Evolutionary conservation across 352 stramenopile species (phyloP), one percentile per base, ranked within the genome.

Genomic region (Phytopythium sindhum): DNA sequence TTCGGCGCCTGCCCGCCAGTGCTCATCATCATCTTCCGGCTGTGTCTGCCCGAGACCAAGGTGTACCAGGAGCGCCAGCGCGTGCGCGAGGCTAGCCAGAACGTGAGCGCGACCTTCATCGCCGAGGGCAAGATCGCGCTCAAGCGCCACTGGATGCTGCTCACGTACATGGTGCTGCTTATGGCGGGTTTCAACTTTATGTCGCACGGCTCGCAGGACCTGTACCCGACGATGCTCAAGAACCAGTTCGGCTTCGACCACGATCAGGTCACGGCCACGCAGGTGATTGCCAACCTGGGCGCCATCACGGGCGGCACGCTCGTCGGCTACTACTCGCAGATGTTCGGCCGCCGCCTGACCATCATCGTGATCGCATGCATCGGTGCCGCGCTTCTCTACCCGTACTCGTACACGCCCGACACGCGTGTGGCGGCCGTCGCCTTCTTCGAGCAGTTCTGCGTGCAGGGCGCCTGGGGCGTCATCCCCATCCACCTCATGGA

Each of bases 401-500:
- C 74, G 28, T 87, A 87, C 69, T 75, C 64, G 58, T 83, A 74
- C 58, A 63, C 71, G 21, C 57, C 54, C 6, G 63, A 68, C 48
- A 52, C 54, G 23, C 60, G 42, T 17, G 44, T 84, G n/a, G 67
- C 77, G 62, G 63, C 68, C 17, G 68, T 65, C 26, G 74, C 73
- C 19, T 82, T 82, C 56, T 80, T 82, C 57, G 59, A 77, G 42
- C 76, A 85, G 64, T 78, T 79, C 56, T 80, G 69, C 45, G 70
- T 87, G 8, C 75, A 87, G 33, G 75, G 75, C 14, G 78, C 78
- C 37, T 84, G 73, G 75, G 78, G 78, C 28, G 78, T 87, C 26
- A 79, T 85, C 45, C 76, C 76, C 23, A 85, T 85, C 42, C 73
- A 85, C 64, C 64, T 87, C 21, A 81, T 87, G 71, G 78, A 87